These are phyloP conservation scores for Trypanosoma melophagium DNA, from an alignment of 208 protist species.

Conservation along the genomic window DNA sequence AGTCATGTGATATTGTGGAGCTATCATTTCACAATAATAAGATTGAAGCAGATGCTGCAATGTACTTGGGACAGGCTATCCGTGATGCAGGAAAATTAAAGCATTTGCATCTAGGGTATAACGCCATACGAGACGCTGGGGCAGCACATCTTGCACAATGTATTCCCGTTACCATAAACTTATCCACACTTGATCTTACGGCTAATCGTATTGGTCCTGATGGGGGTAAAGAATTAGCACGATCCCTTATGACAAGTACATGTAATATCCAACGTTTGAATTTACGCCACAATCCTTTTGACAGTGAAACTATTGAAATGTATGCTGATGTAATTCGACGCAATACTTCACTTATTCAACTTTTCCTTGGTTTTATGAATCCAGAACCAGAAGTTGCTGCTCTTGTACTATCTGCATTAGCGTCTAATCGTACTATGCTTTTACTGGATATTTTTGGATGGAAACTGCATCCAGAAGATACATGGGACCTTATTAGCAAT, in stretches of 20 bases:
- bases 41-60: conserved; percentile 73
- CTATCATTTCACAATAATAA: conserved; percentile 91
- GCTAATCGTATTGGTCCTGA: conserved; percentile 80
- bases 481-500: conserved; percentile 34
- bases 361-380: conserved; percentile 91
- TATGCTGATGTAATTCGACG: conserved; percentile 61
- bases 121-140: conserved; percentile 76
- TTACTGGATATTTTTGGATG: conserved; percentile 87
- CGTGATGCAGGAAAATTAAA: conserved; percentile 56
- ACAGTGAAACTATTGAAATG: conserved; percentile 63
- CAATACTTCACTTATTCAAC: conserved; percentile 86
- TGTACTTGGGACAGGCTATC: conserved; percentile 60
- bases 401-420: conserved; percentile 54
- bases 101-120: conserved; percentile 90
- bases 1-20: conserved; percentile 72
- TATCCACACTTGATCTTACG: conserved; percentile 86
- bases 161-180: conserved; percentile 42
- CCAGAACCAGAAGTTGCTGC: conserved; percentile 58
- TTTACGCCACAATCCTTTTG: conserved; percentile 81
- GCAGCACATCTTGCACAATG: conserved; percentile 65
- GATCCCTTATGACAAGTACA: conserved; percentile 44
- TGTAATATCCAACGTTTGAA: conserved; percentile 86
- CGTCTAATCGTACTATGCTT: conserved; percentile 62
- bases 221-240: conserved; percentile 65
- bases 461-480: conserved; percentile 50